Percentiles rank a stretch among this genome's conserved stretches.
phyloP scores from a whole-genome alignment of 2,329 filamentous ascomycete genomes.

The Escovopsis sp. region DNA sequence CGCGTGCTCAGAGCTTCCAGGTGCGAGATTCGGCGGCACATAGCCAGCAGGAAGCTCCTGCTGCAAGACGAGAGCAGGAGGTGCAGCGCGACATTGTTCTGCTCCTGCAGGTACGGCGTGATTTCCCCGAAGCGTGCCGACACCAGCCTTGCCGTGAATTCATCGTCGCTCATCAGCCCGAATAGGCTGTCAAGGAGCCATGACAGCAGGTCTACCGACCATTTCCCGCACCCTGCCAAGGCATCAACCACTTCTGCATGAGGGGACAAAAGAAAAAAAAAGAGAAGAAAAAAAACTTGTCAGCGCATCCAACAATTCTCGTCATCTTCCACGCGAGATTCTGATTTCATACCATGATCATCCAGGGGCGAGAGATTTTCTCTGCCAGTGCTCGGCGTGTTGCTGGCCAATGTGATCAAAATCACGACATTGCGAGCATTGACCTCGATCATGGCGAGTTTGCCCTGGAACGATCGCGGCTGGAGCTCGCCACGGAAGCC shows the following conservation, averaged over 20 bases:
- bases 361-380: constrained; percentile 45
- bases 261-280: not conserved
- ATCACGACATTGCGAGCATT: constrained; percentile 60
- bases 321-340: not conserved
- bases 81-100: constrained; percentile 45
- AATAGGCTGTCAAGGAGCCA: constrained; percentile 49
- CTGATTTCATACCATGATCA: constrained; percentile 31
- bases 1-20: constrained; percentile 35
- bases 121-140: constrained; percentile 34
- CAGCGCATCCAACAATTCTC: not conserved
- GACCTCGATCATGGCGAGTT: constrained; percentile 59
- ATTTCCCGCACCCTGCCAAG: constrained; percentile 60
- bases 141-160: constrained; percentile 36
- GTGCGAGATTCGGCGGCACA: constrained; percentile 48
- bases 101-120: constrained; percentile 34
- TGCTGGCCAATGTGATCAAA: constrained; percentile 48
- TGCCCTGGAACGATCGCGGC: constrained; percentile 51
- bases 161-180: constrained; percentile 35
- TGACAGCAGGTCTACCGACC: constrained; percentile 57
- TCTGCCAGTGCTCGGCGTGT: constrained; percentile 37
- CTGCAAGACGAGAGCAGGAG: constrained; percentile 60
- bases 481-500: constrained; percentile 53
- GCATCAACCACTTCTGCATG: constrained; percentile 52
- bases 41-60: constrained; percentile 54
- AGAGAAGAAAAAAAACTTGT: too few relatives aligned